These are phyloP conservation scores for Picea sitchensis DNA, from an alignment of 75 land plant genomes.

Conservation along the genomic window DNA sequence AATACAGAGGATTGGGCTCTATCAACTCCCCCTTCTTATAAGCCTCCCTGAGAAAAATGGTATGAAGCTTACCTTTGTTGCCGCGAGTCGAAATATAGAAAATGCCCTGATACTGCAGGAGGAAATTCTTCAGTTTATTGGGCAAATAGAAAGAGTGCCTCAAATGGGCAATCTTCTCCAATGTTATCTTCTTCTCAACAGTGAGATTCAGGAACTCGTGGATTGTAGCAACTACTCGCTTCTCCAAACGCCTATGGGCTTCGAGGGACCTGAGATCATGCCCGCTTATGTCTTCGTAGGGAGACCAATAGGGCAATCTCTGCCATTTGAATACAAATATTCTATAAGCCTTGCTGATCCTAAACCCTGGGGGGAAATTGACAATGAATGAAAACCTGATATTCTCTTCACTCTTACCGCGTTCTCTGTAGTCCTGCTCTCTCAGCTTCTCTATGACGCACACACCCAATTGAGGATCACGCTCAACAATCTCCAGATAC, in stretches of 20 bases:
- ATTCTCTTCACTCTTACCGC: constrained; percentile 48
- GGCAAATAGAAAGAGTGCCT: constrained; percentile 62
- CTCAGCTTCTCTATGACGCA: constrained; percentile 49
- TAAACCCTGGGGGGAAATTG: constrained; percentile 71
- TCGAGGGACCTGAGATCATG: constrained; percentile 63
- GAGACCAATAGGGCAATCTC: constrained; percentile 77
- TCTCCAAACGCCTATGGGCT: constrained; percentile 63
- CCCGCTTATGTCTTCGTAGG: constrained; percentile 64
- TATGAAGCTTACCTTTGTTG: constrained; percentile 65
- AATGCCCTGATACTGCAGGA: constrained; percentile 75
- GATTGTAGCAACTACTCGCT: constrained; percentile 66
- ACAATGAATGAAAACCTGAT: constrained; percentile 55
- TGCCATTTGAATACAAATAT: constrained; percentile 66
- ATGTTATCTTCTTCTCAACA: constrained; percentile 66
- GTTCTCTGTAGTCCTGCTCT: constrained; percentile 54
- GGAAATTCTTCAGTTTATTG: constrained; percentile 57
- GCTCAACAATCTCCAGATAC: constrained; percentile 46
- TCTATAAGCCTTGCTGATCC: constrained; percentile 48
- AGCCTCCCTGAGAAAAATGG: constrained; percentile 77
- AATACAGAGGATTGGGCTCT: constrained; percentile 55
- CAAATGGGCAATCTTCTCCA: constrained; percentile 70
- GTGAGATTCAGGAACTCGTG: constrained; percentile 66
- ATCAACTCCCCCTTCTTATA: constrained; percentile 61
- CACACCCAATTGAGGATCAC: constrained; percentile 29
- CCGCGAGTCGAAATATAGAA: constrained; percentile 78